Evolutionary conservation across 129 eudicot species (phyloP), one percentile per base, ranked within the genome.

Genomic region (Oenanthe sinensis): DNA sequence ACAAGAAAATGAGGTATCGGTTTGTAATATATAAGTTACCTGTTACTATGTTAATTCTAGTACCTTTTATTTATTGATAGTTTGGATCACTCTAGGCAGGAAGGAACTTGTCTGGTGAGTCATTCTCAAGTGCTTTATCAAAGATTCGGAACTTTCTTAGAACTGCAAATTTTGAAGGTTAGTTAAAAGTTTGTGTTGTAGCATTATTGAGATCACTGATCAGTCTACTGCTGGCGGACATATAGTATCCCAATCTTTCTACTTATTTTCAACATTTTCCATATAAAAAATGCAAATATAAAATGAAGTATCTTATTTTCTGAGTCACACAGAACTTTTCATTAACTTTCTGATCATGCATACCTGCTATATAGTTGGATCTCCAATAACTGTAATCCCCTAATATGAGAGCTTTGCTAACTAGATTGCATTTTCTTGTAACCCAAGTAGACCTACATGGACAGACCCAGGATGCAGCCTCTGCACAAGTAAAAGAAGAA

Each of bases 1-100:
- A 8, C 97, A 92, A 81, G 97, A 92, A 9, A 85, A 60, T 63
- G 91, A 92, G 97, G 97, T 92, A 77, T 22, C 17, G 9, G 19
- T 1, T 14, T 52, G 30, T 39, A 50, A 45, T 75, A 28, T 14
- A 70, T n/a, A n/a, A n/a, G n/a, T n/a, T n/a, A n/a, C n/a, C n/a
- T 43, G n/a, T 77, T 11, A 68, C n/a, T n/a, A 42, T 50, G 33
- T 54, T 65, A 74, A 30, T 55, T 47, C 48, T 8, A 24, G 62
- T 19, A 47, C 36, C 74, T 49, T 58, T 52, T 68, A 80, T 45
- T 70, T 28, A 49, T 30, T 75, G 15, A 55, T 45, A 46, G 75
- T 77, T 24, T 71, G 71, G 30, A 55, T 84, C 73, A 68, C 77
- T 79, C 78, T 88, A 92, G 93, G 91, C 86, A 69, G 88, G 91